Conservation (phyloP, 306 rosid species). For the Hylodesmum podocarpum region DNA sequence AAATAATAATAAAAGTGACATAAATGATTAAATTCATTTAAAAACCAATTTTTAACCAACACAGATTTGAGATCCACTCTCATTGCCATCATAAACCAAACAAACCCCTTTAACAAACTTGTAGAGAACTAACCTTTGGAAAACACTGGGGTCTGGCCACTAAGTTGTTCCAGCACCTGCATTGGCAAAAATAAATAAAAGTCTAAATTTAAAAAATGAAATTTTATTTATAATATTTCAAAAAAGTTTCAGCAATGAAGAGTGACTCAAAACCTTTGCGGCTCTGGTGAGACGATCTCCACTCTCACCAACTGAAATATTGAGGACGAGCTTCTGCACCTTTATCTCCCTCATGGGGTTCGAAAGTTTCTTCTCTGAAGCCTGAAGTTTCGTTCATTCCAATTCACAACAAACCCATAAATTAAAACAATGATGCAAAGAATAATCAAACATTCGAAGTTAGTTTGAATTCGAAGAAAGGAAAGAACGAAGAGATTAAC, state of each 20-base stretch:
- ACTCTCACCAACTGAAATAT: conserved; percentile 82
- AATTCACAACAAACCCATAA: not conserved
- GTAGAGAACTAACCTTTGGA: conserved; percentile 42
- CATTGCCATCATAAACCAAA: conserved; percentile 21
- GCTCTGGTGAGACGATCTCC: conserved; percentile 89
- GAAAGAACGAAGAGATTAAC: not conserved
- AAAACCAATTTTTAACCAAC: not conserved
- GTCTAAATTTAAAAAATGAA: not conserved
- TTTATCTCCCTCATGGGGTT: conserved; percentile 83
- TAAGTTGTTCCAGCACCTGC: conserved; percentile 78
- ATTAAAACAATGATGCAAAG: not conserved
- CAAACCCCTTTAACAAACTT: not conserved
- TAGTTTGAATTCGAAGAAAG: not conserved
- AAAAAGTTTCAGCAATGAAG: not conserved
- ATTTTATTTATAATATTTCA: not conserved
- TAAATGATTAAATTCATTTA: not conserved
- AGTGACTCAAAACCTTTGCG: conserved; percentile 52
- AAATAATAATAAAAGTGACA: not conserved
- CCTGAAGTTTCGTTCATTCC: conserved; percentile 39
- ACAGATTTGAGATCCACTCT: not conserved
- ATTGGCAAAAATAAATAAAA: not conserved
- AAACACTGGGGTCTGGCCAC: conserved; percentile 77
- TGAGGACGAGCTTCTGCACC: conserved; percentile 79
- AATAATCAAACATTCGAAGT: not conserved
- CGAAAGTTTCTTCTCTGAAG: conserved; percentile 71